phyloP scores from a whole-genome alignment of 1,284 basidiomycete genomes.

The Irpex sp. region DNA sequence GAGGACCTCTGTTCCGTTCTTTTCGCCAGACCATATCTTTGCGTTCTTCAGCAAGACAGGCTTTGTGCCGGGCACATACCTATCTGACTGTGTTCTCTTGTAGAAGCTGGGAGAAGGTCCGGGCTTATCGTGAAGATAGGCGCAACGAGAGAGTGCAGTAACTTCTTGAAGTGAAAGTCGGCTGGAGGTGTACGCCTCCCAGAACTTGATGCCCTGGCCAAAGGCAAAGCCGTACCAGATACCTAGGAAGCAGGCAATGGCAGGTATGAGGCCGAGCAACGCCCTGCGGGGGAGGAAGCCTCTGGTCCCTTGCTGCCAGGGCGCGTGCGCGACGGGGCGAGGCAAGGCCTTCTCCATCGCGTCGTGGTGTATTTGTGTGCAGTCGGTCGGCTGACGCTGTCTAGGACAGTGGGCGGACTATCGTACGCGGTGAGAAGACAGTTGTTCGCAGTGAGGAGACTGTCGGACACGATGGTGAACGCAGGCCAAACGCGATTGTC shows the following conservation, averaged over 20 bases:
- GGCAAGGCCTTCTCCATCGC: conserved; percentile 4
- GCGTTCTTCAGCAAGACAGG: conserved; percentile 54
- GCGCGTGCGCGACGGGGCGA: not conserved
- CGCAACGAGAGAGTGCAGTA: conserved; percentile 24
- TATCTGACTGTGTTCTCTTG: conserved; percentile 43
- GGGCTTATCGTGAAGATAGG: conserved; percentile 25
- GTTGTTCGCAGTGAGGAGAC: too few species aligned
- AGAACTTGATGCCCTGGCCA: conserved; percentile 15
- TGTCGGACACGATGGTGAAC: too few species aligned
- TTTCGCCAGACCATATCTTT: conserved; percentile 52
- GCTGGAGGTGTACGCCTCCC: conserved; percentile 7
- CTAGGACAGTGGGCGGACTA: too few species aligned
- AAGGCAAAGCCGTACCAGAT: conserved; percentile 38
- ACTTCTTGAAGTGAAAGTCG: conserved; percentile 18
- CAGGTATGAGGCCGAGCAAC: conserved; percentile 6
- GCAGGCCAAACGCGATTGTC: not conserved
- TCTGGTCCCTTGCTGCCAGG: not conserved
- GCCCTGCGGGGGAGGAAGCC: not conserved
- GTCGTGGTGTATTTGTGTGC: not conserved
- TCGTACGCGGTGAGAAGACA: too few species aligned
- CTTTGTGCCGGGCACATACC: conserved; percentile 46
- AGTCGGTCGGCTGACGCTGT: too few species aligned
- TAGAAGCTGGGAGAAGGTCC: conserved; percentile 38
- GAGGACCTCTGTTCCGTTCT: conserved; percentile 31
- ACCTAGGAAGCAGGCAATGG: conserved; percentile 29